These are phyloP conservation scores for Trichosanthes cucumerina DNA, from an alignment of 306 rosid species.

Conservation along the genomic window DNA sequence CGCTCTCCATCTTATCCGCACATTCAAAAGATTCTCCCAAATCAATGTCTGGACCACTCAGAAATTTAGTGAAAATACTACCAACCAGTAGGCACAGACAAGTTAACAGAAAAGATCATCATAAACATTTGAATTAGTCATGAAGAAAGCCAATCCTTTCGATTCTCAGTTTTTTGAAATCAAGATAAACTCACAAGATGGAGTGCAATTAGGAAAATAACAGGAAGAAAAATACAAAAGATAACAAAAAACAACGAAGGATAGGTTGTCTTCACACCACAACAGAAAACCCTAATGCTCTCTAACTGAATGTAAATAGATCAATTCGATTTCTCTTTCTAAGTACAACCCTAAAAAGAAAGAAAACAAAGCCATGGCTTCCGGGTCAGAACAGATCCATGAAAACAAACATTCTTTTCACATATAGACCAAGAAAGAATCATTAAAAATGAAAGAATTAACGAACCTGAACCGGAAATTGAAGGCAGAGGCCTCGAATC, in stretches of 20 bases:
- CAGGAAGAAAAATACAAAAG: not conserved
- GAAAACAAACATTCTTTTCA: not conserved
- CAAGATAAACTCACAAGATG: not conserved
- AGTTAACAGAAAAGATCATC: not conserved
- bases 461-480: slow-evolving; percentile 31
- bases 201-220: not conserved
- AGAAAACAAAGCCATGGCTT: not conserved
- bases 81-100: not conserved
- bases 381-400: slow-evolving; percentile 4
- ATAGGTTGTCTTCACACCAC: not conserved
- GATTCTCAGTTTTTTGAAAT: not conserved
- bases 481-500: slow-evolving; percentile 27
- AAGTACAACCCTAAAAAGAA: not conserved
- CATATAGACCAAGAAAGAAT: not conserved
- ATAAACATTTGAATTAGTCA: not conserved
- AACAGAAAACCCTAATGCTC: slow-evolving; percentile 2
- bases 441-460: not conserved
- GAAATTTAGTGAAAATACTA: not conserved
- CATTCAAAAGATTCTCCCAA: slow-evolving; percentile 22
- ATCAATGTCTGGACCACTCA: slow-evolving; percentile 19
- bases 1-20: slow-evolving; percentile 30
- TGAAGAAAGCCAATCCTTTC: not conserved
- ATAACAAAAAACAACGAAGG: not conserved
- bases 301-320: not conserved
- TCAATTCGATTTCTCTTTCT: not conserved